phyloP scores from a whole-genome alignment of 306 rosid genomes.

The Cucumis hystrix region DNA sequence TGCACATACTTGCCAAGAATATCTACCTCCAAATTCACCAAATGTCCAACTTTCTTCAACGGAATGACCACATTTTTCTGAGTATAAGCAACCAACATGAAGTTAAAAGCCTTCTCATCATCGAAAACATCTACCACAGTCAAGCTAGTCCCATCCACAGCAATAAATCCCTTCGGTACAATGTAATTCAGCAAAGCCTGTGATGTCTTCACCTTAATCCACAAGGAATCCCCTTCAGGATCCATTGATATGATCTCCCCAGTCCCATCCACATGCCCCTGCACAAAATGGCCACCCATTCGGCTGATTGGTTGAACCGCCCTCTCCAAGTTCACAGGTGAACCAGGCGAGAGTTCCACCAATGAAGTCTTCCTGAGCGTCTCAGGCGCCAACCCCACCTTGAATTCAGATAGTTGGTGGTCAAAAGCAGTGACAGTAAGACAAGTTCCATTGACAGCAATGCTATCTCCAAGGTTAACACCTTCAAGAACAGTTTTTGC shows the following conservation, averaged over 20 bases:
- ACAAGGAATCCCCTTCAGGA: slow-evolving; percentile 62
- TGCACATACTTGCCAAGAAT: slow-evolving; percentile 86
- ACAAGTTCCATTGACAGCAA: slow-evolving; percentile 85
- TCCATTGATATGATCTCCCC: slow-evolving; percentile 52
- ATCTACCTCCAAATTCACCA: slow-evolving; percentile 90
- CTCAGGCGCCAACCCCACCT: slow-evolving; percentile 17
- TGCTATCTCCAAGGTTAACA: slow-evolving; percentile 76
- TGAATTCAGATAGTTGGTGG: slow-evolving; percentile 27
- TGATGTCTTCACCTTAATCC: slow-evolving; percentile 53
- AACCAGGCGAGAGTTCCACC: slow-evolving; percentile 40
- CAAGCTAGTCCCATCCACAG: slow-evolving; percentile 93
- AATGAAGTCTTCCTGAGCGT: slow-evolving; percentile 79
- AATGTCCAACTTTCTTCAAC: slow-evolving; percentile 61
- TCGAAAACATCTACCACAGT: slow-evolving; percentile 86
- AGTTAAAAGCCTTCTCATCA: slow-evolving; percentile 58
- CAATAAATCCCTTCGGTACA: slow-evolving; percentile 76
- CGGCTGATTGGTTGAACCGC: slow-evolving; percentile 60
- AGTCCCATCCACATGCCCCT: slow-evolving; percentile 95
- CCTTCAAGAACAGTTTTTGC: slow-evolving; percentile 68
- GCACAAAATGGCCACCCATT: slow-evolving; percentile 95
- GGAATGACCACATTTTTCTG: slow-evolving; percentile 61
- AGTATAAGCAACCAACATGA: slow-evolving; percentile 82
- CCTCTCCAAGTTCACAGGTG: slow-evolving; percentile 69
- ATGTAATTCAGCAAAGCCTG: slow-evolving; percentile 43
- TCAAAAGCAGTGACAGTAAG: slow-evolving; percentile 67